Conservation (phyloP, 805 yeast species). For the Pichia membranifaciens region DNA sequence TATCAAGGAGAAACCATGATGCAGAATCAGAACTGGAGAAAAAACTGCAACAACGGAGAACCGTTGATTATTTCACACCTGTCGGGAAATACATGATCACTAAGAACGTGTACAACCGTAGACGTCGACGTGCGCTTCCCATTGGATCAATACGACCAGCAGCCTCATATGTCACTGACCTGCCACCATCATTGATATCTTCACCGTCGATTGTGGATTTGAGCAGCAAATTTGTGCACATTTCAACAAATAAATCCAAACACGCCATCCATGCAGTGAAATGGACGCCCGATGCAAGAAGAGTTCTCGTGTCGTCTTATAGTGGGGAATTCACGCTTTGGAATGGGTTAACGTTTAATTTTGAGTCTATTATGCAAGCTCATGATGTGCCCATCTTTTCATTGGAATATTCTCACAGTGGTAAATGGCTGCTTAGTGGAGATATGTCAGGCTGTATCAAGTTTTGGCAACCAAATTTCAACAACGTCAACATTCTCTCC, state of each 20-base stretch:
- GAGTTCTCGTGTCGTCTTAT: conserved; percentile 83
- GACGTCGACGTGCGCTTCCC: conserved; percentile 27
- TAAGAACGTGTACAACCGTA: conserved; percentile 39
- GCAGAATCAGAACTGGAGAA: not conserved
- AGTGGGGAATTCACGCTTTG: conserved; percentile 95
- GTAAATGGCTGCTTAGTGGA: conserved; percentile 91
- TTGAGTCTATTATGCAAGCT: conserved; percentile 97
- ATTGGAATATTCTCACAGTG: conserved; percentile 77
- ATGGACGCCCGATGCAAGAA: conserved; percentile 96
- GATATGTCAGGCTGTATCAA: conserved; percentile 89
- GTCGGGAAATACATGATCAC: conserved; percentile 58
- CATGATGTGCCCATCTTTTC: conserved; percentile 87
- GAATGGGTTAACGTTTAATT: conserved; percentile 93
- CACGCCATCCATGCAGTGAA: conserved; percentile 85
- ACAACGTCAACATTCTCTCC: conserved; percentile 77
- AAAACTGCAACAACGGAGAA: conserved; percentile 43
- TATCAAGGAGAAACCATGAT: not conserved
- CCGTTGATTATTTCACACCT: conserved; percentile 73
- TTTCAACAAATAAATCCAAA: conserved; percentile 83
- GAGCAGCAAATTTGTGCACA: conserved; percentile 79
- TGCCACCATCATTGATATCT: conserved; percentile 55
- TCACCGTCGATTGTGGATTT: conserved; percentile 53
- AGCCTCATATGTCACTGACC: conserved; percentile 54
- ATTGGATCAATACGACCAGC: conserved; percentile 62
- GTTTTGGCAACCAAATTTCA: conserved; percentile 97